Evolutionary conservation across 164 flowering plant genomes (phyloP).

Genomic region (Tetrastigma voinierianum): DNA sequence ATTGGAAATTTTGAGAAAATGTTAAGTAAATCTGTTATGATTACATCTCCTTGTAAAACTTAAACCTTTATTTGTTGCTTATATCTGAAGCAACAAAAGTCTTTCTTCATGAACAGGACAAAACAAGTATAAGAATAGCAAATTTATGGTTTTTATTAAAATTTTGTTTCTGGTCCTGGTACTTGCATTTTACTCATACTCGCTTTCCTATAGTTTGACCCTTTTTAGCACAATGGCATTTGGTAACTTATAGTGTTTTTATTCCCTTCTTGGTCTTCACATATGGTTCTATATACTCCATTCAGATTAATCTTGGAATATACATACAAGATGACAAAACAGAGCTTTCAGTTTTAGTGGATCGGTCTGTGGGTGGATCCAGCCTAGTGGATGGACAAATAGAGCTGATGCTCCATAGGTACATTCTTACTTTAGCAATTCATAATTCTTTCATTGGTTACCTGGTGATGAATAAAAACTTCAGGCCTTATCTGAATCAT

Average conservation of each 20-base stretch:
- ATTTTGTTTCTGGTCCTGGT: too few species aligned
- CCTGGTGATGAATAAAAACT: not conserved
- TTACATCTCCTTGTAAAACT: too few species aligned
- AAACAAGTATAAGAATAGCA: not conserved
- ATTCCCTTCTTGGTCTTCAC: not conserved
- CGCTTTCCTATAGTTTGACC: not conserved
- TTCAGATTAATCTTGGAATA: constrained; percentile 91
- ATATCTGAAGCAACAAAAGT: too few species aligned
- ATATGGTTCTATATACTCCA: not conserved
- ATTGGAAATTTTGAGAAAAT: too few species aligned
- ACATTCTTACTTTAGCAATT: constrained; percentile 3
- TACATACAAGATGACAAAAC: constrained; percentile 53
- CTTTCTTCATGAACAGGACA: not conserved
- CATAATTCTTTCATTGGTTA: not conserved
- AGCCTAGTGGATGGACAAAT: constrained; percentile 85
- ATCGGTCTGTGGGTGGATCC: constrained; percentile 89
- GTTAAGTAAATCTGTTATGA: too few species aligned
- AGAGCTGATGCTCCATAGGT: constrained; percentile 97
- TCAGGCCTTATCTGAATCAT: not conserved
- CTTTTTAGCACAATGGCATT: not conserved
- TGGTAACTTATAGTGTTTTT: not conserved
- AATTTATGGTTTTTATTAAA: not conserved
- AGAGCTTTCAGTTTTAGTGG: constrained; percentile 89
- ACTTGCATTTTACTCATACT: too few species aligned
- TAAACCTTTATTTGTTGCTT: not conserved